Percentiles rank a stretch among this genome's conserved stretches.
Evolutionary conservation across 768 basidiomycete genomes (phyloP).

Genomic region (Tulasnella sp.): DNA sequence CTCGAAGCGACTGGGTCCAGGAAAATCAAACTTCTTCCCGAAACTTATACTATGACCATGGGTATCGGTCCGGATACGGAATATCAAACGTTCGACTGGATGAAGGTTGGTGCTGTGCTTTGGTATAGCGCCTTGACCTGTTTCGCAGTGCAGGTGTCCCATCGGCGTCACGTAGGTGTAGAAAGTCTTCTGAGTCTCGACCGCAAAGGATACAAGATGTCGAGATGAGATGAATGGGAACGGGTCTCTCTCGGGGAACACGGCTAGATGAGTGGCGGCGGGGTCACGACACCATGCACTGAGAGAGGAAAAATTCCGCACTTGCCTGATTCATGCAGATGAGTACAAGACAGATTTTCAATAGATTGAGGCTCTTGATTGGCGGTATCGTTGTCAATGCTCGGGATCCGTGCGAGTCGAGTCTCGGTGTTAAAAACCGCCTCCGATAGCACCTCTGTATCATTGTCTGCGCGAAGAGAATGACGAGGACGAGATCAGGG

Average conservation of each 20-base stretch:
- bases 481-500: not conserved
- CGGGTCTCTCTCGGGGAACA: not conserved
- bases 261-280: not conserved
- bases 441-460: not conserved
- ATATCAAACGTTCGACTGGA: not conserved
- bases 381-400: not conserved
- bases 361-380: not conserved
- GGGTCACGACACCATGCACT: not conserved
- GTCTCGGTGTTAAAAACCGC: not conserved
- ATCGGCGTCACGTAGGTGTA: not conserved
- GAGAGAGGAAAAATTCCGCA: not conserved
- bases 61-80: not conserved
- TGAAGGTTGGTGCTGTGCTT: not conserved
- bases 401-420: not conserved
- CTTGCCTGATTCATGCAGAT: not conserved
- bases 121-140: not conserved
- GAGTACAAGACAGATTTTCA: not conserved
- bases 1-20: not conserved
- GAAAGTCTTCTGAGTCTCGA: not conserved
- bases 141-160: not conserved
- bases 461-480: not conserved
- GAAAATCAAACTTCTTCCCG: not conserved
- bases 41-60: not conserved
- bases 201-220: not conserved
- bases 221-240: slow-evolving; percentile 1